Evolutionary conservation across 805 yeast species (phyloP).

Genomic region (Barnettozyma sp.): DNA sequence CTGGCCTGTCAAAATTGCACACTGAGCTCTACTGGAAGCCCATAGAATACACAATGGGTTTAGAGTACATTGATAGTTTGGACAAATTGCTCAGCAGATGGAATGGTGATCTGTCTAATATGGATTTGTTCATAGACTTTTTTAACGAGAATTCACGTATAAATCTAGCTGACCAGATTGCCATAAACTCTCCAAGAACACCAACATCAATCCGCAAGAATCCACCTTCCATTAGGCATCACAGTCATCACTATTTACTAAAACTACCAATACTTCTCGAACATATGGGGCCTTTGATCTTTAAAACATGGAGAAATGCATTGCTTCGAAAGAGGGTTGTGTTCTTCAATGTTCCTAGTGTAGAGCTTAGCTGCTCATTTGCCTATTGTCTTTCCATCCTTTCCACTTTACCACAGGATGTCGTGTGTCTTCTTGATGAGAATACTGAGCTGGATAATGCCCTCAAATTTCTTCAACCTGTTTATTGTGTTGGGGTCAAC

Average conservation of each 20-base stretch:
- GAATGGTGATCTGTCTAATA: conserved; percentile 17
- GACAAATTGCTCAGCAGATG: conserved; percentile 23
- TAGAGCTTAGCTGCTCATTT: conserved; percentile 40
- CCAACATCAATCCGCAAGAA: conserved; percentile 8
- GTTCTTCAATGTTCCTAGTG: conserved; percentile 32
- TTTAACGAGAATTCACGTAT: conserved; percentile 16
- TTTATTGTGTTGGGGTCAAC: conserved; percentile 57
- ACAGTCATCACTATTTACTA: conserved; percentile 38
- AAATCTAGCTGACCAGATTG: conserved; percentile 11
- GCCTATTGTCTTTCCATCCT: conserved; percentile 53
- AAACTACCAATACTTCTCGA: conserved; percentile 41
- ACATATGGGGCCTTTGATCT: conserved; percentile 57
- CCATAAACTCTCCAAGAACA: conserved; percentile 16
- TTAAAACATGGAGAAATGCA: conserved; percentile 56
- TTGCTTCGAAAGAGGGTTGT: conserved; percentile 52
- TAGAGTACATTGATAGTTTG: conserved; percentile 37
- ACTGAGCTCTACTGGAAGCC: conserved; percentile 32
- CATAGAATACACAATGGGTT: conserved; percentile 34
- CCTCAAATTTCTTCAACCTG: conserved; percentile 35
- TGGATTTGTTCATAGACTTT: conserved; percentile 20
- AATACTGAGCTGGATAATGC: conserved; percentile 16
- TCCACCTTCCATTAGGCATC: conserved; percentile 6
- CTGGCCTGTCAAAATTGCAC: conserved; percentile 11
- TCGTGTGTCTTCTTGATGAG: conserved; percentile 30
- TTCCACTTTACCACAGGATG: conserved; percentile 57